Conservation (phyloP, 2,329 filamentous ascomycete genomes). For the Leptographium wingfieldii region DNA sequence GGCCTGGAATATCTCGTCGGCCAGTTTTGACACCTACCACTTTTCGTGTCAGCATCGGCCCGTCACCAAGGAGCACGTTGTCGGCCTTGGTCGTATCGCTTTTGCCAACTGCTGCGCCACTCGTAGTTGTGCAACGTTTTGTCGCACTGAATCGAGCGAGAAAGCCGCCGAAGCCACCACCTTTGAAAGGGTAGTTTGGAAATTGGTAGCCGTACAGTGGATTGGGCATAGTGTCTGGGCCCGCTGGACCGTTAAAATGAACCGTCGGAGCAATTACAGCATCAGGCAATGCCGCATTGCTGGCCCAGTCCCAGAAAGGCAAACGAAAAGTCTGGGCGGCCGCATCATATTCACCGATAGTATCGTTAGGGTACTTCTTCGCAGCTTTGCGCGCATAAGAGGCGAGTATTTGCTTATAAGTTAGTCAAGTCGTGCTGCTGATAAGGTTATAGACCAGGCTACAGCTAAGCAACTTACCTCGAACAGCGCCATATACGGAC, state of each 20-base stretch:
- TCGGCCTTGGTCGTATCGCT: slow-evolving; percentile 22
- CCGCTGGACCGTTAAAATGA: slow-evolving; percentile 14
- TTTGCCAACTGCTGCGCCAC: slow-evolving; percentile 23
- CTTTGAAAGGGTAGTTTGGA: slow-evolving; percentile 25
- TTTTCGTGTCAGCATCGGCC: slow-evolving; percentile 16
- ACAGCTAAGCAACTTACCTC: slow-evolving; percentile 28
- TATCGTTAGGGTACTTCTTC: slow-evolving; percentile 24
- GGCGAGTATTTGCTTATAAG: slow-evolving; percentile 36
- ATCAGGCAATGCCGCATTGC: slow-evolving; percentile 27
- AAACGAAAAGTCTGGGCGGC: slow-evolving; percentile 34
- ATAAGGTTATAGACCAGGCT: no score
- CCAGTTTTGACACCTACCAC: slow-evolving; percentile 10
- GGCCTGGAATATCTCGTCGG: not conserved
- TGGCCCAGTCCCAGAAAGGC: slow-evolving; percentile 45
- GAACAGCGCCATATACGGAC: slow-evolving; percentile 39
- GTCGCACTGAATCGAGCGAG: slow-evolving; percentile 23
- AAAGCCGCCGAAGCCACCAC: slow-evolving; percentile 17
- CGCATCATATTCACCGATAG: slow-evolving; percentile 24
- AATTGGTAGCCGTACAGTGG: slow-evolving; percentile 41
- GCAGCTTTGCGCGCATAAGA: slow-evolving; percentile 33
- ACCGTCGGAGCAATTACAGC: slow-evolving; percentile 20
- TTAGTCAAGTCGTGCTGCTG: not conserved
- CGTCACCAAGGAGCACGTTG: slow-evolving; percentile 14
- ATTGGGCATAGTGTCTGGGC: slow-evolving; percentile 25
- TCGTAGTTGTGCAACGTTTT: slow-evolving; percentile 23